phyloP scores from a whole-genome alignment of 495 filamentous ascomycete genomes.

The Diplogelasinospora grovesii region DNA sequence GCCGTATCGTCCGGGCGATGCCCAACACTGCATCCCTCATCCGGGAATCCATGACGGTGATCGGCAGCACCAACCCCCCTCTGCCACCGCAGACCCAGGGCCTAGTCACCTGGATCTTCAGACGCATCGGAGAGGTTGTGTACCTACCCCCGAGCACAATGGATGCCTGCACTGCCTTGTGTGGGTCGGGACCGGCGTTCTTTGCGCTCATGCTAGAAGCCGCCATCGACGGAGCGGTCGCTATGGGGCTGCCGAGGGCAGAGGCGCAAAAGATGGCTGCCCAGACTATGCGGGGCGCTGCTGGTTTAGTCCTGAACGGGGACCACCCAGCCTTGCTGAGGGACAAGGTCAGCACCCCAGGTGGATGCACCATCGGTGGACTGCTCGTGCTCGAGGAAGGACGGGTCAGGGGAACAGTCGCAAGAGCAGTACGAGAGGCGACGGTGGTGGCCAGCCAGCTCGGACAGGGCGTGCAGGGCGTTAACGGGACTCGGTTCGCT shows the following conservation, averaged over 20 bases:
- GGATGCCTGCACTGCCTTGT: slow-evolving; percentile 70
- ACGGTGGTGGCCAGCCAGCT: slow-evolving; percentile 69
- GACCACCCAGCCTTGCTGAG: slow-evolving; percentile 71
- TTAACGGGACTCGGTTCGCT: slow-evolving; percentile 33
- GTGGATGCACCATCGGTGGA: slow-evolving; percentile 75
- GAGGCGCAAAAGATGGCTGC: slow-evolving; percentile 78
- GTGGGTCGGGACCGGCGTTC: slow-evolving; percentile 74
- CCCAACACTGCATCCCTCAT: slow-evolving; percentile 70
- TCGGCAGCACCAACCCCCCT: slow-evolving; percentile 53
- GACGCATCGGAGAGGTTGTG: slow-evolving; percentile 58
- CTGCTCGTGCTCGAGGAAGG: slow-evolving; percentile 72
- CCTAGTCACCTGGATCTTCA: slow-evolving; percentile 75
- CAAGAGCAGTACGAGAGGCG: slow-evolving; percentile 69
- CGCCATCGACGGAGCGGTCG: slow-evolving; percentile 69
- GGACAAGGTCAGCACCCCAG: slow-evolving; percentile 74
- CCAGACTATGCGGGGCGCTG: slow-evolving; percentile 68
- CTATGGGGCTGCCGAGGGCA: slow-evolving; percentile 70
- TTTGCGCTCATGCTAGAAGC: slow-evolving; percentile 72
- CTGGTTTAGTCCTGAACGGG: slow-evolving; percentile 60
- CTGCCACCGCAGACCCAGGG: slow-evolving; percentile 40
- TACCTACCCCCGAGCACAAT: slow-evolving; percentile 58
- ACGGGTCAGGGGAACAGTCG: slow-evolving; percentile 59
- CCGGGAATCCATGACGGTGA: slow-evolving; percentile 75
- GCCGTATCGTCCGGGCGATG: slow-evolving; percentile 65
- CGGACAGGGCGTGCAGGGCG: slow-evolving; percentile 48